phyloP scores from a whole-genome alignment of 2,329 filamentous ascomycete genomes.

The Metarhizium brunneum region DNA sequence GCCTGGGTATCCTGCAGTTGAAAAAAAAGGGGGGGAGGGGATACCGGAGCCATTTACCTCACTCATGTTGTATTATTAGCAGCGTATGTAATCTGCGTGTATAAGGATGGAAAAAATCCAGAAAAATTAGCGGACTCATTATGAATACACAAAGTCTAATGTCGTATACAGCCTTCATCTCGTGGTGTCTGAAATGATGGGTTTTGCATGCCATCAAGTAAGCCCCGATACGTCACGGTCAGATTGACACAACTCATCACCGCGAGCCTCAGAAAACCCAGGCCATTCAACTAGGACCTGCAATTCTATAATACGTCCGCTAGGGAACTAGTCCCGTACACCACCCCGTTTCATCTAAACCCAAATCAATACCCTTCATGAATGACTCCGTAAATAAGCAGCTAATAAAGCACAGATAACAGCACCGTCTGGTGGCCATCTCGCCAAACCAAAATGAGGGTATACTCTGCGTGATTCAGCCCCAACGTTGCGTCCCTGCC shows the following conservation, averaged over 20 bases:
- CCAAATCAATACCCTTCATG: background rate
- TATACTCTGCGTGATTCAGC: background rate
- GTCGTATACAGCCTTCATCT: background rate
- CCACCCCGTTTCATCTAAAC: background rate
- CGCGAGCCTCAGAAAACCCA: background rate
- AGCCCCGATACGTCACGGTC: no score
- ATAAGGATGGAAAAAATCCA: background rate
- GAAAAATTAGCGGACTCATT: background rate
- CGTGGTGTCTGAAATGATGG: no score
- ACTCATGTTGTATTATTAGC: conserved; percentile 6
- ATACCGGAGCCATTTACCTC: background rate
- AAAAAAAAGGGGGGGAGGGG: background rate
- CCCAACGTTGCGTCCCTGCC: background rate
- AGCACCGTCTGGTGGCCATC: background rate
- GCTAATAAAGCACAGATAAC: background rate
- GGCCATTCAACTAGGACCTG: background rate
- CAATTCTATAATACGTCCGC: background rate
- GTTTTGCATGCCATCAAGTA: no score
- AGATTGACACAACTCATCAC: no score
- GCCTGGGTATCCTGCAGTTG: background rate
- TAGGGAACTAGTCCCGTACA: background rate
- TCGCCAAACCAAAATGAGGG: background rate
- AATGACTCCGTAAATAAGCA: background rate
- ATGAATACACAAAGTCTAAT: background rate
- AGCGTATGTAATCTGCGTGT: conserved; percentile 6